Evolutionary conservation across 1,139 yeast species (phyloP), one percentile per base, ranked within the genome.

Genomic region (Sugiyamaella japonica): DNA sequence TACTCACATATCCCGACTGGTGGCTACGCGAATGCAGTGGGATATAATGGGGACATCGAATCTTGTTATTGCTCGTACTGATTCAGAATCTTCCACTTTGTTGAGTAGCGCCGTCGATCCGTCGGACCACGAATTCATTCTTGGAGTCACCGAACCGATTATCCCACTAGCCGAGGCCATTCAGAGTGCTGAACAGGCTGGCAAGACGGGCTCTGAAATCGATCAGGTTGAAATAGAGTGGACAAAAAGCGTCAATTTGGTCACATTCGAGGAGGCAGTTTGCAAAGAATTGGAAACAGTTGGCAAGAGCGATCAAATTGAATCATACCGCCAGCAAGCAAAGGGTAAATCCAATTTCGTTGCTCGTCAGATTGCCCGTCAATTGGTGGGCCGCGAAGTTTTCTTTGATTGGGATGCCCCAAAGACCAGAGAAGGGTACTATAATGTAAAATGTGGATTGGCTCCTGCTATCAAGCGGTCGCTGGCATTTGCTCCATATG

Each of bases 1-100:
- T 4, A 80, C 82, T 20, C 85, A 83, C 59, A 69, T 83, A 40
- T 73, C 82, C 43, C 70, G 87, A 48, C 69, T 83, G 38, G 70
- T 80, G 36, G 85, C 87, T 8, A 80, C 85, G 1, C 74, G 88
- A 60, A 70, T 83, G 66, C 86, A 83, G 63, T 80, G 85, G 80
- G 88, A 83, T 67, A 72, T 83, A 41, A 79, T 82, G 84, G 83
- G 83, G 8, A 73, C 83, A 6, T 80, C 79, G 57, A 82, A 82
- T 65, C 67, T 83, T 59, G 66, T 82, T 23, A 82, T 83, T 71
- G 85, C 87, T 2, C 71, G 87, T 57, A 78, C 84, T 3, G 87
- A 83, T 63, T 77, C 85, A 16, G 83, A 82, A 62, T 79, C 83
- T 50, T 81, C 83, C 7, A 79, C 76, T 45, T 70, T 83, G 56